Conservation (phyloP, 306 rosid species). For the Medicago ruthenica region DNA sequence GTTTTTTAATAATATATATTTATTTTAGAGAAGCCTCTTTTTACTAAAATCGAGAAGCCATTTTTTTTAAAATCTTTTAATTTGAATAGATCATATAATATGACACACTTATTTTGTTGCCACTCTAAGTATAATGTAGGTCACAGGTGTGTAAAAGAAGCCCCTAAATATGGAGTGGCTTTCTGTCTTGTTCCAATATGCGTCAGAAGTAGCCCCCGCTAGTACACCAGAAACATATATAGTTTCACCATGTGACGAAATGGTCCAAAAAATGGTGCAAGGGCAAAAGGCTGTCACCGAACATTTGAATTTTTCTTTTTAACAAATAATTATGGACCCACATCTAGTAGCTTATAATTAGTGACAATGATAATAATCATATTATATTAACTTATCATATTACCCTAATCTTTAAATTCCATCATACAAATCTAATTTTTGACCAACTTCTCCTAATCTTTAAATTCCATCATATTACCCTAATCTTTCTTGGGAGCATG, state of each 20-base stretch:
- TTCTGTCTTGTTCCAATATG: conserved; percentile 19
- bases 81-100: too few relatives aligned
- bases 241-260: conserved; percentile 24
- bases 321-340: conserved; percentile 36
- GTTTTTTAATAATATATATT: too few relatives aligned
- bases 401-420: conserved; percentile 27
- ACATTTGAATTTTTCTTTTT: conserved; percentile 1
- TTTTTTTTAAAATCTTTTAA: too few relatives aligned
- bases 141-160: neutral
- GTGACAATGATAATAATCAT: neutral
- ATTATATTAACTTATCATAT: neutral
- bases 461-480: too few relatives aligned
- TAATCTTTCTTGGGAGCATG: conserved; percentile 40
- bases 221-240: neutral
- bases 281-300: conserved; percentile 4
- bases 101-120: neutral
- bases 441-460: conserved; percentile 20
- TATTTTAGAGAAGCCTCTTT: neutral
- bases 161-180: neutral
- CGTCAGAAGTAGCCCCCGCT: conserved; percentile 19
- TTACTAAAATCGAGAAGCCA: neutral
- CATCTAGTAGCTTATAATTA: conserved; percentile 24
- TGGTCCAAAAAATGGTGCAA: conserved; percentile 25
- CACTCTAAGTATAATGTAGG: conserved; percentile 9
- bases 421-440: conserved; percentile 15